Evolutionary conservation across 2,329 filamentous ascomycete genomes (phyloP).

Genomic region (Colletotrichum brevisporum): DNA sequence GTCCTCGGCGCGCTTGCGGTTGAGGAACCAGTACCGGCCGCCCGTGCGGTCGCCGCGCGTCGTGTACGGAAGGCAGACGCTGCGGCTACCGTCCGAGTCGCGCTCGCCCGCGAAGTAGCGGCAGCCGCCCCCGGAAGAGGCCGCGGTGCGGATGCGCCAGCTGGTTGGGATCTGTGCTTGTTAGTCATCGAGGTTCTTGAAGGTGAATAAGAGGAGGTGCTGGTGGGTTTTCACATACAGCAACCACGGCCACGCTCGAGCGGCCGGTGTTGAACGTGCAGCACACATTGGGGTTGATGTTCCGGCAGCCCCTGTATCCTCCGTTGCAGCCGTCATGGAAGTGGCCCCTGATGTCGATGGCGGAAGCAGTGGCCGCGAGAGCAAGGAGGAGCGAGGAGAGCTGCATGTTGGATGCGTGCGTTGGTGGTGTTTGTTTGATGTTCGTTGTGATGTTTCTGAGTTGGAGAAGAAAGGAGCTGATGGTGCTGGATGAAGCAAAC

Average conservation of each 20-base stretch:
- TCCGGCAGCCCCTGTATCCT: neutral
- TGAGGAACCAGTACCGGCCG: constrained; percentile 23
- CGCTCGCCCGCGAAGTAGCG: neutral
- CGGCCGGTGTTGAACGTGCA: constrained; percentile 28
- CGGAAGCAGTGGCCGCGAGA: constrained; percentile 24
- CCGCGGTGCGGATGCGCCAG: constrained; percentile 28
- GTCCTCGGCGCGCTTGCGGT: constrained; percentile 28
- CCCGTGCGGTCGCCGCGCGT: constrained; percentile 31
- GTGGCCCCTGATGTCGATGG: constrained; percentile 27
- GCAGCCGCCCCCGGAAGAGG: constrained; percentile 24
- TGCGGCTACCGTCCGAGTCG: constrained; percentile 6
- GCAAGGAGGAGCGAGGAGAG: constrained; percentile 5
- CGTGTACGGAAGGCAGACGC: constrained; percentile 21
- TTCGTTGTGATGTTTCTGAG: constrained; percentile 7
- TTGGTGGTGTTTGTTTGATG: neutral
- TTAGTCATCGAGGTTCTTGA: neutral
- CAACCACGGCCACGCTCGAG: constrained; percentile 13
- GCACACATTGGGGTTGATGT: constrained; percentile 35
- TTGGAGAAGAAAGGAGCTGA: constrained; percentile 3
- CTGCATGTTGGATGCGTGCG: constrained; percentile 16
- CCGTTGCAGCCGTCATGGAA: neutral
- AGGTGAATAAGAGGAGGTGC: neutral
- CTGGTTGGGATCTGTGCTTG: constrained; percentile 22
- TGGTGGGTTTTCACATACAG: constrained; percentile 20
- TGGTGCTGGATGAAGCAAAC: constrained; percentile 3